Percentiles rank a stretch among this genome's conserved stretches.
Conservation (phyloP, 441 rosid species). For the Gossypium gossypioides region DNA sequence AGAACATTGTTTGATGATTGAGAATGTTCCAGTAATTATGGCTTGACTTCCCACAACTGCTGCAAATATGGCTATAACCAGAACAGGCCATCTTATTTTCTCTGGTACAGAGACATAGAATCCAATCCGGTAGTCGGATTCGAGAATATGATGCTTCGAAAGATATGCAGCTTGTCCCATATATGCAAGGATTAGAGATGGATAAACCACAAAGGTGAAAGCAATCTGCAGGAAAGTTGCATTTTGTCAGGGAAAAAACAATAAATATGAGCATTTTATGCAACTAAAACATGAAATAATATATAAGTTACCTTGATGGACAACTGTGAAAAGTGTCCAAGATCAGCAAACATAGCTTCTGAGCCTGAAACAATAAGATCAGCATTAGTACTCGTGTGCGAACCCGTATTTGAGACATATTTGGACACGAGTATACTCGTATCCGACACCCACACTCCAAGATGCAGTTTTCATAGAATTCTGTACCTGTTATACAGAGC, state of each 20-base stretch:
- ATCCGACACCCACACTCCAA: not conserved
- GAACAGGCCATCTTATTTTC: constrained; percentile 65
- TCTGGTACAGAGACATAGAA: constrained; percentile 89
- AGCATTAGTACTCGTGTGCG: not conserved
- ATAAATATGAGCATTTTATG: not conserved
- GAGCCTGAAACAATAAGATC: constrained; percentile 40
- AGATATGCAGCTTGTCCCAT: constrained; percentile 97
- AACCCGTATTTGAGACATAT: not conserved
- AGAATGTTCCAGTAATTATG: constrained; percentile 71
- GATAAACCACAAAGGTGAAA: constrained; percentile 69
- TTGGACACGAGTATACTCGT: not conserved
- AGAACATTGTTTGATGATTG: constrained; percentile 69
- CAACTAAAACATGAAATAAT: not conserved
- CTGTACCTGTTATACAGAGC: constrained; percentile 58
- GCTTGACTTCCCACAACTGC: constrained; percentile 85
- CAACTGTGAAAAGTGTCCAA: constrained; percentile 80
- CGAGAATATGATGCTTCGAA: constrained; percentile 56
- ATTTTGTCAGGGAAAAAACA: not conserved
- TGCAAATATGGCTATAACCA: constrained; percentile 62
- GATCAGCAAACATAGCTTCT: constrained; percentile 93
- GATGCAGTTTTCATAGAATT: not conserved
- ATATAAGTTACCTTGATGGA: constrained; percentile 50
- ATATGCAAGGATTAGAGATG: constrained; percentile 75
- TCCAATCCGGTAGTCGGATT: constrained; percentile 56
- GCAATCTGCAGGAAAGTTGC: constrained; percentile 49